Conservation (phyloP, 305 asterid genomes). For the Euphrasia arctica region DNA sequence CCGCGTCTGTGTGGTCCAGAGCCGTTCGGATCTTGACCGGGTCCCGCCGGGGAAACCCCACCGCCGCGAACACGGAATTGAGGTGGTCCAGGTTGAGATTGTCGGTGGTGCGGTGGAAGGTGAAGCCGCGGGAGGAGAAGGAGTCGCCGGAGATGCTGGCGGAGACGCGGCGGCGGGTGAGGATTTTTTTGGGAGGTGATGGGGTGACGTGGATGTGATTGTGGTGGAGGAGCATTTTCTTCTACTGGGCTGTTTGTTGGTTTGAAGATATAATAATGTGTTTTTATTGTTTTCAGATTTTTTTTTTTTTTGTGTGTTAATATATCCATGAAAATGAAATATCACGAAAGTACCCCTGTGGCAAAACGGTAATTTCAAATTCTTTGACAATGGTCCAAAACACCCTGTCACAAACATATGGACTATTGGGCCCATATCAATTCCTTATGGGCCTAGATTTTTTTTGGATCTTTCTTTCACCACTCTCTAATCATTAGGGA, state of each 20-base stretch:
- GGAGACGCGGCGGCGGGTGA: constrained; percentile 31
- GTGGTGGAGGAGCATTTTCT: constrained; percentile 56
- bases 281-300: no score
- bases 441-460: no score
- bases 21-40: constrained; percentile 66
- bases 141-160: constrained; percentile 54
- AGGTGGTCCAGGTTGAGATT: constrained; percentile 77
- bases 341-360: no score
- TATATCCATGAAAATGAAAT: no score
- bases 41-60: constrained; percentile 91
- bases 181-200: constrained; percentile 24
- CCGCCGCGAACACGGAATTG: constrained; percentile 72
- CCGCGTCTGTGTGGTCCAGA: constrained; percentile 72
- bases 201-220: constrained; percentile 38
- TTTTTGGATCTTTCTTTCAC: no score
- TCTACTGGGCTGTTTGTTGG: background rate
- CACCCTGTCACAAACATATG: no score
- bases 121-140: constrained; percentile 72
- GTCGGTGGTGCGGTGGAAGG: constrained; percentile 53
- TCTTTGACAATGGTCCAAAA: no score
- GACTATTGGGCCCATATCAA: no score
- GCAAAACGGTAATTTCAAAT: no score
- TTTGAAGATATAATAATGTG: background rate
- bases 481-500: no score
- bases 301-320: no score